These are phyloP conservation scores for Pseudozyma flocculosa DNA, from an alignment of 1,284 basidiomycete species.

Conservation along the genomic window DNA sequence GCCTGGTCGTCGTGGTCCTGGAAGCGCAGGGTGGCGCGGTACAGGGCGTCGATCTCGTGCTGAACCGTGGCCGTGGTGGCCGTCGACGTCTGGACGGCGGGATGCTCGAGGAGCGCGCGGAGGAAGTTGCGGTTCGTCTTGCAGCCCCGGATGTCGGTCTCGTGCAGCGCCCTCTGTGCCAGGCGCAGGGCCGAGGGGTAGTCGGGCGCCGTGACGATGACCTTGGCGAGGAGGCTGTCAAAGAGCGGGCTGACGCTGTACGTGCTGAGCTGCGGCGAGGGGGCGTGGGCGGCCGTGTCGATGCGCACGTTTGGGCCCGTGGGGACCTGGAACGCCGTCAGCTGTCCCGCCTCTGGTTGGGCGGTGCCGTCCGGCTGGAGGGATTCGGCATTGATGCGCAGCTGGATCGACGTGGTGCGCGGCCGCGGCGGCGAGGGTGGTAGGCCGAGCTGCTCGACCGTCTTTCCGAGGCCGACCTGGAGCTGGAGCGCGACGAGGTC, in stretches of 20 bases:
- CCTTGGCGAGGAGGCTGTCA: constrained; percentile 42
- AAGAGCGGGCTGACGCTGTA: constrained; percentile 26
- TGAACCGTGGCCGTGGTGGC: constrained; percentile 7
- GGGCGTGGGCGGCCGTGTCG: constrained; percentile 37
- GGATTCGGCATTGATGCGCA: constrained; percentile 34
- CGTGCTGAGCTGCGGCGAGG: constrained; percentile 5
- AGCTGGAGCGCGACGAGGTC: constrained; percentile 27
- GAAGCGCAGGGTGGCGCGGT: no score
- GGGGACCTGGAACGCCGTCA: constrained; percentile 18
- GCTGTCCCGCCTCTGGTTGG: constrained; percentile 11
- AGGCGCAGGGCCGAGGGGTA: constrained; percentile 11
- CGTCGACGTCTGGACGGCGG: constrained; percentile 4
- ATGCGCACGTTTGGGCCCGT: constrained; percentile 22
- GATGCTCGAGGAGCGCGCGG: constrained; percentile 11
- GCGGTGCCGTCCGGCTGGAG: constrained; percentile 15
- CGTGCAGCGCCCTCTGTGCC: constrained; percentile 10
- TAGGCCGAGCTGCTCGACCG: constrained; percentile 7
- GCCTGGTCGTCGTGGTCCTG: no score
- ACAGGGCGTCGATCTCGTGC: constrained; percentile 1
- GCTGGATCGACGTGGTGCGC: constrained; percentile 12
- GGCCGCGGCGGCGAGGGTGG: background rate
- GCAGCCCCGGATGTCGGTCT: constrained; percentile 14
- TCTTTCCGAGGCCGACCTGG: constrained; percentile 11
- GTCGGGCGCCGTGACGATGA: constrained; percentile 30
- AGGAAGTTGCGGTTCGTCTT: constrained; percentile 27